A percentile compares a stretch with the other conserved stretches of the same genome.
Conservation (phyloP, 1,284 basidiomycete genomes). For the Irpex rosettiformis region DNA sequence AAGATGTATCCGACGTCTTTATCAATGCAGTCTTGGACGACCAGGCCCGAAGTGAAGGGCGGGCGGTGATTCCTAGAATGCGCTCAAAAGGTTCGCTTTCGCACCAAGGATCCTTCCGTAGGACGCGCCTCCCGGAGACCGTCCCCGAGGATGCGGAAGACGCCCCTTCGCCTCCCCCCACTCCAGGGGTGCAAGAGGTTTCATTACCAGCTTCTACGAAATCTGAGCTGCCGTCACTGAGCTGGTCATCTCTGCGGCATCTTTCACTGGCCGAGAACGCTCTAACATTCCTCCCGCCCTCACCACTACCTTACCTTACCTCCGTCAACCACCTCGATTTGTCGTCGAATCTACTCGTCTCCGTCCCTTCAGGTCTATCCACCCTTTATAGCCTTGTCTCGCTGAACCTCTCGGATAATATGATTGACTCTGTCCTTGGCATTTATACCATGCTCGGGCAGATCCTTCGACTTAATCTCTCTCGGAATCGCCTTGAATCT, state of each 20-base stretch:
- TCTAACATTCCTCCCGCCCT: conserved; percentile 77
- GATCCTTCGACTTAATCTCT: conserved; percentile 73
- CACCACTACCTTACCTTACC: conserved; percentile 69
- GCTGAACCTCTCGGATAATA: conserved; percentile 91
- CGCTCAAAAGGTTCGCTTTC: conserved; percentile 35
- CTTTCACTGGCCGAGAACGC: conserved; percentile 81
- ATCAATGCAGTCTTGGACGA: conserved; percentile 77
- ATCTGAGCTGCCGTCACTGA: conserved; percentile 50
- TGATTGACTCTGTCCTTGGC: conserved; percentile 93
- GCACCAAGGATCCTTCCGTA: conserved; percentile 47
- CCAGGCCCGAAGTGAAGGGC: conserved; percentile 57
- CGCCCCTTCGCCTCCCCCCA: conserved; percentile 12
- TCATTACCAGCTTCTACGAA: neutral
- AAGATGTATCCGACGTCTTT: conserved; percentile 81
- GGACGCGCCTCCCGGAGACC: conserved; percentile 50
- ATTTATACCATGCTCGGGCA: conserved; percentile 83
- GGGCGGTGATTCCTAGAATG: conserved; percentile 41
- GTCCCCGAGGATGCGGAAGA: conserved; percentile 58
- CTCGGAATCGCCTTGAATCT: conserved; percentile 87
- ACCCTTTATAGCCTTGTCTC: conserved; percentile 75
- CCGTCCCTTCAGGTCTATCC: conserved; percentile 76
- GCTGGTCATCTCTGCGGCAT: conserved; percentile 79
- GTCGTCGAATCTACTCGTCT: conserved; percentile 86
- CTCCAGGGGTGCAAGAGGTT: conserved; percentile 19
- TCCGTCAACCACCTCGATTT: conserved; percentile 86